Evolutionary conservation across 148 eudicot genomes (phyloP), one percentile per base, ranked within the genome.

Genomic region (Chenopodium suecicum): DNA sequence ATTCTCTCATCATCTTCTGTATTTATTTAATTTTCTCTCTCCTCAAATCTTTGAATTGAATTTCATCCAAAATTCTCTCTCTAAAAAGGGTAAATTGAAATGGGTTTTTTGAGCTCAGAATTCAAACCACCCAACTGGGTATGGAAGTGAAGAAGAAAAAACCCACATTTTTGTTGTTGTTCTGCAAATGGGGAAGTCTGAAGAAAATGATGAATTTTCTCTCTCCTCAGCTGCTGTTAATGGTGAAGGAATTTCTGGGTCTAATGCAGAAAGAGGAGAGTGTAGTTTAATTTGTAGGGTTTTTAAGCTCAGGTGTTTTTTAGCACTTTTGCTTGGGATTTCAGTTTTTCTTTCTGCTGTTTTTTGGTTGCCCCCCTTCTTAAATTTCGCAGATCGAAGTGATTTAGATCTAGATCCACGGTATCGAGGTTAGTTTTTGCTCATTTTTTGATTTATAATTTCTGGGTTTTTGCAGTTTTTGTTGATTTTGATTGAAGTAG

Each of bases 321-420:
- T 96, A 27, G 92, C 83, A 79, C 87, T 96, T 67, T 74, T 96
- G n/a, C 91, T 96, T 74, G 95, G 98, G 7, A 60, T 90, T 80
- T 88, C 87, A 2, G 95, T 92, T 16, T 86, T 94, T 68, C 65
- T 92, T 9, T 90, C 99, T 83, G 97, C 93, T 78, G 56, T 94
- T 48, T 96, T 96, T 82, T 94, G 92, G 99, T 82, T 96, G 50
- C 99, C 97, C 1, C 97, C 97, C 6, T 89, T 95, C 74, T 85
- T 89, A 44, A 84, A 88, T 14, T 25, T 76, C 76, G 79, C 89
- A 79, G 92, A 94, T 89, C 93, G 41, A 7, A 70, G 75, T 77
- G 97, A 94, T 85, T 86, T 85, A 83, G 99, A 96, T 96, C 94
- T 88, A 84, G 89, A 90, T 86, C 90, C 93, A 63, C 83, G 88